Conservation (phyloP, 306 rosid species). For the Cucumis sativus region DNA sequence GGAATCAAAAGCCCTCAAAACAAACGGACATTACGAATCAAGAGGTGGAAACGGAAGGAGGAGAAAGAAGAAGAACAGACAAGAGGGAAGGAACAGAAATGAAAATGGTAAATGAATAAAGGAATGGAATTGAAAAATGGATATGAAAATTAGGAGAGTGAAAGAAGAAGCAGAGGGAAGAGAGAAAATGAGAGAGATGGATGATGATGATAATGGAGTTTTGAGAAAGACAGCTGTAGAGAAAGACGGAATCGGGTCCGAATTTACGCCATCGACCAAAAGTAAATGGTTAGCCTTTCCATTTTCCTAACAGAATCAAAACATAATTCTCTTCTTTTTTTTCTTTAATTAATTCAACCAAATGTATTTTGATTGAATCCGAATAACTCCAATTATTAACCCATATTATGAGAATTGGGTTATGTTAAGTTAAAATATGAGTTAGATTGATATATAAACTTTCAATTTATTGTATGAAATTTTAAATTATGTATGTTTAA, state of each 20-base stretch:
- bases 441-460: too few species aligned
- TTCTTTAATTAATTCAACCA: too few species aligned
- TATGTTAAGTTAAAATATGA: too few species aligned
- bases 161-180: not conserved
- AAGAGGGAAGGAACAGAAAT: not conserved
- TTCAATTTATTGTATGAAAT: too few species aligned
- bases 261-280: not conserved
- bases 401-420: too few species aligned
- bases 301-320: not conserved
- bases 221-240: slow-evolving; percentile 7
- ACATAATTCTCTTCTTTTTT: not conserved
- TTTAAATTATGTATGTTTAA: too few species aligned
- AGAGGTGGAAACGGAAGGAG: not conserved
- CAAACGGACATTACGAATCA: not conserved
- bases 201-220: not conserved
- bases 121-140: not conserved
- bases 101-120: not conserved
- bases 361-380: too few species aligned
- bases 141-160: not conserved
- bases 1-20: not conserved
- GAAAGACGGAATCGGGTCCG: not conserved
- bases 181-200: not conserved
- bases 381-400: too few species aligned
- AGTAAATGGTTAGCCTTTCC: not conserved
- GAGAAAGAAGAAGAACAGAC: not conserved